Conservation (phyloP, 495 filamentous ascomycete species). For the Penicillium macrosclerotiorum region DNA sequence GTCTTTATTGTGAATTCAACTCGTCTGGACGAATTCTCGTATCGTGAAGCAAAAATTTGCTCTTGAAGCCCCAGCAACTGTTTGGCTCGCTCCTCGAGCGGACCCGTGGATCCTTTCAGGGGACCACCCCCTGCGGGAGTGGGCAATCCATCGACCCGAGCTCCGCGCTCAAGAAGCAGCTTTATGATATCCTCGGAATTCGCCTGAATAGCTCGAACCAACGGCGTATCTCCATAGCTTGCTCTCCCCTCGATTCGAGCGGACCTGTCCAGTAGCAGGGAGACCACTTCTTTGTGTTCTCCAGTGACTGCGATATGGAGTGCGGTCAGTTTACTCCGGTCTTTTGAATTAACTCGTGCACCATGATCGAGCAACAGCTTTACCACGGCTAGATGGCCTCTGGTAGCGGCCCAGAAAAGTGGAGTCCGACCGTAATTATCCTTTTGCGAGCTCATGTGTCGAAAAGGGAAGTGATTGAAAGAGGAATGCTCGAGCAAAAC, state of each 20-base stretch:
- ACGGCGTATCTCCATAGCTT: conserved; percentile 23
- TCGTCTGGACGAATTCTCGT: conserved; percentile 15
- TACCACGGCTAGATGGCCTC: conserved; percentile 28
- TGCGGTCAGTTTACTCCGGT: conserved; percentile 26
- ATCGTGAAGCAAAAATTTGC: conserved; percentile 19
- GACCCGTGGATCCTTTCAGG: conserved; percentile 16
- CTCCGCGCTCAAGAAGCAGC: conserved; percentile 20
- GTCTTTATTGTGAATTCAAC: conserved; percentile 24
- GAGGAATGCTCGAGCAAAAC: conserved; percentile 23
- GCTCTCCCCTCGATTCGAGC: conserved; percentile 22
- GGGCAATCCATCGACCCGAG: conserved; percentile 20
- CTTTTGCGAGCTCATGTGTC: too few species aligned
- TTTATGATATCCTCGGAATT: conserved; percentile 20
- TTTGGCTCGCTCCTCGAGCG: conserved; percentile 23
- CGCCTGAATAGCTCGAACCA: conserved; percentile 22
- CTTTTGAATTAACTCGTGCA: conserved; percentile 27
- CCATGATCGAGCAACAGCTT: conserved; percentile 28
- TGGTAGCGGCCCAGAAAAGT: not conserved
- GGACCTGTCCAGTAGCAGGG: conserved; percentile 23
- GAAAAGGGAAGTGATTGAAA: too few species aligned
- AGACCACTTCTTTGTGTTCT: conserved; percentile 25
- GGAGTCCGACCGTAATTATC: not conserved
- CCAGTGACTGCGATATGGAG: conserved; percentile 28
- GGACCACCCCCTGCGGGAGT: conserved; percentile 18
- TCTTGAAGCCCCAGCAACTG: conserved; percentile 24